Evolutionary conservation across 345 rosid species (phyloP).

Genomic region (Acer yangbiense): DNA sequence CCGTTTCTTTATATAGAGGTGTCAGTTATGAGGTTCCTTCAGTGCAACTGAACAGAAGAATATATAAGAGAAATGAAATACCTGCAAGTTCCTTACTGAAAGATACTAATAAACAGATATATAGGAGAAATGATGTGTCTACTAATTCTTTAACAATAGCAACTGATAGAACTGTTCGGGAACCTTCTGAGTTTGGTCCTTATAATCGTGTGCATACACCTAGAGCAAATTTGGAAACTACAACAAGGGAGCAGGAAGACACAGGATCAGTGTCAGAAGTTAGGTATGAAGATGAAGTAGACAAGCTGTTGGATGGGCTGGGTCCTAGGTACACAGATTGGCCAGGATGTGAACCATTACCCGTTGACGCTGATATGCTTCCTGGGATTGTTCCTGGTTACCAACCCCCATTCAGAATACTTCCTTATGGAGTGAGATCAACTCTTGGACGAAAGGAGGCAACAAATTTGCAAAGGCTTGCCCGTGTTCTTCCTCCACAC

Average conservation of each 20-base stretch:
- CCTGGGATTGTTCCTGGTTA: constrained; percentile 77
- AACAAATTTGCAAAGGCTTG: constrained; percentile 77
- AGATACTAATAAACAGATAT: constrained; percentile 42
- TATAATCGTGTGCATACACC: constrained; percentile 30
- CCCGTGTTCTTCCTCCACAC: constrained; percentile 88
- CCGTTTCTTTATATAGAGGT: constrained; percentile 76
- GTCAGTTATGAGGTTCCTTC: constrained; percentile 62
- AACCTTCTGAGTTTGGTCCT: constrained; percentile 23
- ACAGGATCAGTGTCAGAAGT: constrained; percentile 37
- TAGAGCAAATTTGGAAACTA: constrained; percentile 28
- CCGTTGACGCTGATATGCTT: constrained; percentile 96
- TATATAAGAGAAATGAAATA: constrained; percentile 47
- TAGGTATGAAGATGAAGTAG: constrained; percentile 79
- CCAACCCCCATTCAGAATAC: constrained; percentile 82
- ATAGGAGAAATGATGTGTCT: constrained; percentile 39
- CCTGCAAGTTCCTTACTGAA: constrained; percentile 30
- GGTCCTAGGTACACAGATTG: constrained; percentile 94
- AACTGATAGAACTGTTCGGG: constrained; percentile 28
- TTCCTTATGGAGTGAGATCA: constrained; percentile 91
- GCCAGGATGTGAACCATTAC: constrained; percentile 80
- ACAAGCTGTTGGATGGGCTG: constrained; percentile 68
- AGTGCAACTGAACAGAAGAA: constrained; percentile 42
- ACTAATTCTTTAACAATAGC: constrained; percentile 28
- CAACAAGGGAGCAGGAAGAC: constrained; percentile 30
- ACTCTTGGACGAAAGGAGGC: constrained; percentile 64